phyloP scores from a whole-genome alignment of 139 green algal genomes.

The Nannochloris sp. region DNA sequence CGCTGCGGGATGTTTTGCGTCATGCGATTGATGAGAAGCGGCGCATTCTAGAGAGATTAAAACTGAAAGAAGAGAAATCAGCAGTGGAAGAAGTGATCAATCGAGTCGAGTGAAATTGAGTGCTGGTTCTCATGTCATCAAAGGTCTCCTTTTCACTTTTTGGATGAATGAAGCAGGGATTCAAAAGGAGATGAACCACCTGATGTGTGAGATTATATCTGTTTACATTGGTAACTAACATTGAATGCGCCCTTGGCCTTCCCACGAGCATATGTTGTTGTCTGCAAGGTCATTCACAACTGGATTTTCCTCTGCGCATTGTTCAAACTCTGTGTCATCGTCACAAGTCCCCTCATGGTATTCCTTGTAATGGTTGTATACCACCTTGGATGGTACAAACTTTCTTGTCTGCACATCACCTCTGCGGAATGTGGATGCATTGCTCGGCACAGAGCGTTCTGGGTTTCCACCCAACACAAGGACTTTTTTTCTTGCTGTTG shows the following conservation, averaged over 20 bases:
- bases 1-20: slow-evolving; percentile 14
- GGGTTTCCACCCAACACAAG: slow-evolving; percentile 14
- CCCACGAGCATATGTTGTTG: too few relatives aligned
- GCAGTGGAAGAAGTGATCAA: too few relatives aligned
- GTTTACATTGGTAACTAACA: too few relatives aligned
- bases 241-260: too few relatives aligned
- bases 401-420: background rate
- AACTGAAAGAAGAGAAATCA: background rate
- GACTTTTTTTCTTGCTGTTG: background rate
- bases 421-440: background rate
- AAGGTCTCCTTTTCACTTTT: too few relatives aligned
- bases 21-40: background rate
- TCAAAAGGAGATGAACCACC: too few relatives aligned
- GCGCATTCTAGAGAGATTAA: background rate
- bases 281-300: too few relatives aligned
- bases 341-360: slow-evolving; percentile 12
- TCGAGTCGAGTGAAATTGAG: too few relatives aligned
- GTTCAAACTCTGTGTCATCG: background rate
- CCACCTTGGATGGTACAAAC: background rate
- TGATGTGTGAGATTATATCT: too few relatives aligned
- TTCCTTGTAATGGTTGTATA: slow-evolving; percentile 1
- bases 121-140: too few relatives aligned
- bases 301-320: background rate
- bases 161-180: too few relatives aligned
- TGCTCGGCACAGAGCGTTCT: slow-evolving; percentile 1